Evolutionary conservation across 306 rosid genomes (phyloP).

Genomic region (Abrus precatorius): DNA sequence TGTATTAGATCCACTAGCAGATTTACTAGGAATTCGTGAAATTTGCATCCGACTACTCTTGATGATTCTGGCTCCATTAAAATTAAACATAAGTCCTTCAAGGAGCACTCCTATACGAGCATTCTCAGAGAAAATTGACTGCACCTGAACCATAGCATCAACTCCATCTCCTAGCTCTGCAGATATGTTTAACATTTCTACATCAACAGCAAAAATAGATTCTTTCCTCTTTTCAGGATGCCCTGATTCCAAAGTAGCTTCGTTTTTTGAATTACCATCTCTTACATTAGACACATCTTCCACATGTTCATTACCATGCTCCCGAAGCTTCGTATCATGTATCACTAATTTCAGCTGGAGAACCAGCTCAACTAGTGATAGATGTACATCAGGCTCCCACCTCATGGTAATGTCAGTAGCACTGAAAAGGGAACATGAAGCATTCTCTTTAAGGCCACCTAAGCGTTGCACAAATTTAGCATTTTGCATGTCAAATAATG

Average conservation of each 20-base stretch:
- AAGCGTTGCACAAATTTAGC: conserved; percentile 85
- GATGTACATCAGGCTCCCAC: conserved; percentile 96
- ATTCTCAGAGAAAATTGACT: conserved; percentile 97
- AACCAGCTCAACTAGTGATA: conserved; percentile 79
- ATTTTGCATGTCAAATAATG: conserved; percentile 80
- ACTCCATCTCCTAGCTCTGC: conserved; percentile 98
- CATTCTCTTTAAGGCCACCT: conserved; percentile 76
- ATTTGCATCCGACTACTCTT: conserved; percentile 94
- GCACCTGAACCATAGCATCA: conserved; percentile 79
- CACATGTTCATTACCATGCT: conserved; percentile 53
- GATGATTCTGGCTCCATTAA: conserved; percentile 74
- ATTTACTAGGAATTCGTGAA: conserved; percentile 82
- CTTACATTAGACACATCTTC: conserved; percentile 52
- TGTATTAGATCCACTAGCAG: conserved; percentile 63
- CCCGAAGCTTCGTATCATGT: conserved; percentile 74
- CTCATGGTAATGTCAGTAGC: conserved; percentile 78
- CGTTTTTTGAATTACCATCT: conserved; percentile 61
- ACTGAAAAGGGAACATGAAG: conserved; percentile 90
- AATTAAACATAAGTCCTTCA: conserved; percentile 79
- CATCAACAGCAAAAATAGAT: conserved; percentile 86
- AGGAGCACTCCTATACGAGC: conserved; percentile 93
- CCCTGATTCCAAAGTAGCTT: conserved; percentile 58
- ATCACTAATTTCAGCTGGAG: conserved; percentile 71
- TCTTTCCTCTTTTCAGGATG: conserved; percentile 74
- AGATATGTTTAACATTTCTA: conserved; percentile 79